Evolutionary conservation across 768 basidiomycete genomes (phyloP).

Genomic region (Pisolithus albus): DNA sequence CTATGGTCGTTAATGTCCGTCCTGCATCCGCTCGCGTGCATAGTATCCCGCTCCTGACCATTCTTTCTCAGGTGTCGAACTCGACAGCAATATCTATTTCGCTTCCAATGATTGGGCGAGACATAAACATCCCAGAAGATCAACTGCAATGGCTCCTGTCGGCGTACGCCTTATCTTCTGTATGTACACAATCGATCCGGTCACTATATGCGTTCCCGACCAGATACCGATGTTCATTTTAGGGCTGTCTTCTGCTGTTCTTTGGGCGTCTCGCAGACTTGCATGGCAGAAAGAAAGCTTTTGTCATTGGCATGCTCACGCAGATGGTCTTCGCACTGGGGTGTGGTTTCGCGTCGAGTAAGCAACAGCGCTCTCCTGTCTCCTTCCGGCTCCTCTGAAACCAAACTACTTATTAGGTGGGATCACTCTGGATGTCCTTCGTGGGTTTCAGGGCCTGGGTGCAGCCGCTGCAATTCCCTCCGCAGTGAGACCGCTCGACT

Average conservation of each 20-base stretch:
- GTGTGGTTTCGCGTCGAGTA: constrained; percentile 57
- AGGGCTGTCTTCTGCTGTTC: constrained; percentile 76
- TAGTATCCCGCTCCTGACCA: neutral
- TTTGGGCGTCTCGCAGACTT: constrained; percentile 77
- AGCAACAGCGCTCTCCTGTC: constrained; percentile 4
- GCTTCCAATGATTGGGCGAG: constrained; percentile 44
- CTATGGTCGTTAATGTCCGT: constrained; percentile 33
- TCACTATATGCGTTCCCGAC: neutral
- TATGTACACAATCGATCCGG: constrained; percentile 26
- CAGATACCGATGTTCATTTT: constrained; percentile 3
- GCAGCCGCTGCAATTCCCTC: constrained; percentile 71
- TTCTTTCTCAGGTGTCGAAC: constrained; percentile 21
- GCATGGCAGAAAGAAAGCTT: constrained; percentile 66
- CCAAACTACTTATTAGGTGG: constrained; percentile 35
- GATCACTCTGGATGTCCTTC: constrained; percentile 57
- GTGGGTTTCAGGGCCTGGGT: constrained; percentile 79
- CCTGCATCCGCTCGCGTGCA: neutral
- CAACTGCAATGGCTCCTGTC: constrained; percentile 63
- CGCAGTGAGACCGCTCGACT: constrained; percentile 37
- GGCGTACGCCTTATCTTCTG: constrained; percentile 62
- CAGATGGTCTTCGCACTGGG: constrained; percentile 54
- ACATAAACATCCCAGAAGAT: constrained; percentile 42
- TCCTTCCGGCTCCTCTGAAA: neutral
- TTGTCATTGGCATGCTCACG: constrained; percentile 51
- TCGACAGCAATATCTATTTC: constrained; percentile 44